Conservation (phyloP, 1,284 basidiomycete genomes). For the Sporisorium graminicola region DNA sequence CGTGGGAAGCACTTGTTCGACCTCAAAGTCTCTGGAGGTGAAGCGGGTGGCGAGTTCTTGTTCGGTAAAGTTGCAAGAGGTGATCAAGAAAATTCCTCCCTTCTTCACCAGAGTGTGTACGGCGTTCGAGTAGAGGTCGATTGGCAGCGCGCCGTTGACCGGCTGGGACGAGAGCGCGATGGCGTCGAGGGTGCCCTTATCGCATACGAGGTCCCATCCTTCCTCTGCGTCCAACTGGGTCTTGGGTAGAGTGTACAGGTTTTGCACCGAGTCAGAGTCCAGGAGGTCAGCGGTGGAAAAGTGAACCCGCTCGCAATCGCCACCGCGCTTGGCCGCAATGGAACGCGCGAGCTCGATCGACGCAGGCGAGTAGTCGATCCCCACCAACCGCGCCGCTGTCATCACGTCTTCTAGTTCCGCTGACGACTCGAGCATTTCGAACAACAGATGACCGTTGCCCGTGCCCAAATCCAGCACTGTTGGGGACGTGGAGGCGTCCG, state of each 20-base stretch:
- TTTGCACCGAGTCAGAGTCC: slow-evolving; percentile 17
- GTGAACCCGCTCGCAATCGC: slow-evolving; percentile 55
- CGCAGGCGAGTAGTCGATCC: slow-evolving; percentile 84
- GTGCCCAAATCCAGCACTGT: slow-evolving; percentile 75
- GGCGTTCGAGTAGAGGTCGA: slow-evolving; percentile 76
- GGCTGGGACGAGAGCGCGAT: slow-evolving; percentile 82
- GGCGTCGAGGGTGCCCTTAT: slow-evolving; percentile 78
- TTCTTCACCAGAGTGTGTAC: slow-evolving; percentile 75
- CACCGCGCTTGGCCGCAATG: slow-evolving; percentile 51
- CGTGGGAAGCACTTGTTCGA: slow-evolving; percentile 58
- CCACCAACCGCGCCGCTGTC: slow-evolving; percentile 74
- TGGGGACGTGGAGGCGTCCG: slow-evolving; percentile 9
- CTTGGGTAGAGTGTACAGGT: slow-evolving; percentile 12
- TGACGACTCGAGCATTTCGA: slow-evolving; percentile 73
- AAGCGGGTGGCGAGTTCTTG: slow-evolving; percentile 80
- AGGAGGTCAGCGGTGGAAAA: slow-evolving; percentile 69
- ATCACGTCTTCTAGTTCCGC: slow-evolving; percentile 76
- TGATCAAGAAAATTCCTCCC: slow-evolving; percentile 82
- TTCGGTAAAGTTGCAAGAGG: slow-evolving; percentile 87
- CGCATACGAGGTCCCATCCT: slow-evolving; percentile 69
- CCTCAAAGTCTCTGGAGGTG: slow-evolving; percentile 51
- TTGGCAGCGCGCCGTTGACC: slow-evolving; percentile 74
- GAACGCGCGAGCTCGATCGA: slow-evolving; percentile 74
- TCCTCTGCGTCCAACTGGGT: background rate
- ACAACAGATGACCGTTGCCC: slow-evolving; percentile 86